phyloP scores from a whole-genome alignment of 129 eudicot genomes.

The Logfia minima region DNA sequence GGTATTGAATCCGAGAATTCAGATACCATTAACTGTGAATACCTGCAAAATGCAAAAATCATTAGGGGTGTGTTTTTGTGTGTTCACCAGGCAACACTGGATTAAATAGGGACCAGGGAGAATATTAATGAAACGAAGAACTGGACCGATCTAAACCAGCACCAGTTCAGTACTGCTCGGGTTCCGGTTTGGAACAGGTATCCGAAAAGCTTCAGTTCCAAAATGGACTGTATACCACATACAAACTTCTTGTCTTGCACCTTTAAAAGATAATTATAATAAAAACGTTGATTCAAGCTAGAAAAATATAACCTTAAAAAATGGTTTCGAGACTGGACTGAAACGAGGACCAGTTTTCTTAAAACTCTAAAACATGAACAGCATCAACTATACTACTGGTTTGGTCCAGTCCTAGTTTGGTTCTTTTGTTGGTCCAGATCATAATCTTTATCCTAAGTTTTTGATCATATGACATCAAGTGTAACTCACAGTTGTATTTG shows the following conservation, averaged over 20 bases:
- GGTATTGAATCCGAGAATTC: conserved; percentile 91
- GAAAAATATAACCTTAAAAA: not conserved
- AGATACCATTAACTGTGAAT: conserved; percentile 71
- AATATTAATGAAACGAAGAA: not conserved
- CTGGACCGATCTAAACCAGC: not conserved
- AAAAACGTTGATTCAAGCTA: too few species aligned
- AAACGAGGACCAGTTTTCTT: not conserved
- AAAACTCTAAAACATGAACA: not conserved
- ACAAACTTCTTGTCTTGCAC: not conserved
- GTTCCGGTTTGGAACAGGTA: not conserved
- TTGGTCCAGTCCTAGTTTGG: not conserved
- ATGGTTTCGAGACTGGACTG: not conserved
- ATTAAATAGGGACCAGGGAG: not conserved
- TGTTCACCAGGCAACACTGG: not conserved
- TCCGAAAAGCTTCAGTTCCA: not conserved
- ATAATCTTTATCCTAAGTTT: not conserved
- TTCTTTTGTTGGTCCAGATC: not conserved
- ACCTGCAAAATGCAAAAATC: conserved; percentile 41
- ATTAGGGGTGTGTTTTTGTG: not conserved
- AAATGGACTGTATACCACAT: not conserved
- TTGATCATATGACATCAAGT: not conserved
- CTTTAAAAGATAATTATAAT: not conserved
- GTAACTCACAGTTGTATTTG: not conserved
- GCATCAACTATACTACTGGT: not conserved
- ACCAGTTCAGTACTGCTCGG: not conserved